A percentile compares a stretch with the other conserved stretches of the same genome.
Evolutionary conservation across 2,329 filamentous ascomycete genomes (phyloP).

Genomic region (Epicoccum sorghinum): DNA sequence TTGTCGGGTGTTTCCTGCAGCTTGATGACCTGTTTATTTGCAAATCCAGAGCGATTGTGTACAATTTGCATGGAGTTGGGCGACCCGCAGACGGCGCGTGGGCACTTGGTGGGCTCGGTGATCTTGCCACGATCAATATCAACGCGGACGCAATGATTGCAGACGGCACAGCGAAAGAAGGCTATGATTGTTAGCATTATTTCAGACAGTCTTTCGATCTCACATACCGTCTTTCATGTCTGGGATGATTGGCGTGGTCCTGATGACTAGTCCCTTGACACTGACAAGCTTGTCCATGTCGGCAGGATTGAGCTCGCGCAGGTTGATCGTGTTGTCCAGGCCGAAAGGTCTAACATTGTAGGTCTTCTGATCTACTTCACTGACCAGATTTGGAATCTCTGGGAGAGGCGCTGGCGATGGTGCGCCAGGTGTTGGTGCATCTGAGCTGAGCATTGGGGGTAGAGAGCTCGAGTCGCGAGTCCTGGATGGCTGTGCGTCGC

Average conservation of each 20-base stretch:
- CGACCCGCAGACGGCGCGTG: constrained; percentile 77
- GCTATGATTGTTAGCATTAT: constrained; percentile 55
- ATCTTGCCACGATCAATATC: constrained; percentile 96
- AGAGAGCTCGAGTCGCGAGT: constrained; percentile 69
- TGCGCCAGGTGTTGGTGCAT: constrained; percentile 59
- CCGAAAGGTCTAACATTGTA: constrained; percentile 92
- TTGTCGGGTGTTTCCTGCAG: constrained; percentile 96
- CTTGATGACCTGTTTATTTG: constrained; percentile 98
- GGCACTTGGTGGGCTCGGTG: constrained; percentile 88
- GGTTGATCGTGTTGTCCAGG: constrained; percentile 82
- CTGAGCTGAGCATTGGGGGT: constrained; percentile 79
- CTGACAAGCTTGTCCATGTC: constrained; percentile 96
- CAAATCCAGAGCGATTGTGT: constrained; percentile 92
- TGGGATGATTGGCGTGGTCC: constrained; percentile 93
- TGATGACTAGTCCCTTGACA: constrained; percentile 94
- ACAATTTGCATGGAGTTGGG: constrained; percentile 98
- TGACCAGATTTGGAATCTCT: constrained; percentile 71
- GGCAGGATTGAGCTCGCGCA: constrained; percentile 92
- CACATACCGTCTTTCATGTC: constrained; percentile 86
- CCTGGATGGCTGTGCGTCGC: constrained; percentile 49
- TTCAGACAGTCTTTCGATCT: not conserved
- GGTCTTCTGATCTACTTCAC: constrained; percentile 77
- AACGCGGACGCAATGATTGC: constrained; percentile 88
- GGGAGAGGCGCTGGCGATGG: constrained; percentile 41
- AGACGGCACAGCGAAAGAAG: constrained; percentile 94